Evolutionary conservation across 2,329 filamentous ascomycete genomes (phyloP), one percentile per base, ranked within the genome.

Genomic region (Dothiorella sarmentorum): DNA sequence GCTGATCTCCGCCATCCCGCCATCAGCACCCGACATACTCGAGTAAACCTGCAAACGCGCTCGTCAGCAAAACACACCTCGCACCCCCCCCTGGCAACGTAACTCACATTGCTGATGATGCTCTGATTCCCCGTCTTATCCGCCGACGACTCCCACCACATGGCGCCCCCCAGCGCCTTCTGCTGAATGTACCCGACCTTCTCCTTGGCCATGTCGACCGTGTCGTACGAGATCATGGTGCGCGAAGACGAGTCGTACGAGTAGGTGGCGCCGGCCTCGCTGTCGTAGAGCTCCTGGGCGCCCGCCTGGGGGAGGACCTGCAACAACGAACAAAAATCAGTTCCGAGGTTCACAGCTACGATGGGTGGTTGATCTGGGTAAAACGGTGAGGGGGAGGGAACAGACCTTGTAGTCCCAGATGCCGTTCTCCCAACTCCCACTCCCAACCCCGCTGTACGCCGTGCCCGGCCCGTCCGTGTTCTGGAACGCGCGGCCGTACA

Each of bases 101-200:
- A 29, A 67, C 70, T 62, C 60, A 73, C 73, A 33, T 73, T 69
- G 31, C 66, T 66, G 45, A 80, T 91, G 68, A 97, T 70, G 65
- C 89, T 93, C 0, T 80, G 76, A 10, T 72, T 73, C 0, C 84
- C 85, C 0, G 84, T 69, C 68, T 85, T 86, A 70, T 97, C 93
- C 0, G 83, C 86, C 67, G 88, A 93, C 66, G 85, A 90, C 76
- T 97, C 92, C 90, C 90, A 95, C 91, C 91, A 97, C 92, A 97
- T 97, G 17, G 83, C 90, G n/a, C 93, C 93, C 1, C 91, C 92
- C 0, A 97, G 80, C 11, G 43, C 15, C 0, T 83, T 79, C 43
- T 81, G 76, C 22, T 82, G 71, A 68, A 97, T 83, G 70, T 85
- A 96, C 10, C 82, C 76, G 1, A 86, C 85, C 78, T 97, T 97